Evolutionary conservation across 192 early-diverging fungal species (phyloP).

Genomic region (Coemansia sp.): DNA sequence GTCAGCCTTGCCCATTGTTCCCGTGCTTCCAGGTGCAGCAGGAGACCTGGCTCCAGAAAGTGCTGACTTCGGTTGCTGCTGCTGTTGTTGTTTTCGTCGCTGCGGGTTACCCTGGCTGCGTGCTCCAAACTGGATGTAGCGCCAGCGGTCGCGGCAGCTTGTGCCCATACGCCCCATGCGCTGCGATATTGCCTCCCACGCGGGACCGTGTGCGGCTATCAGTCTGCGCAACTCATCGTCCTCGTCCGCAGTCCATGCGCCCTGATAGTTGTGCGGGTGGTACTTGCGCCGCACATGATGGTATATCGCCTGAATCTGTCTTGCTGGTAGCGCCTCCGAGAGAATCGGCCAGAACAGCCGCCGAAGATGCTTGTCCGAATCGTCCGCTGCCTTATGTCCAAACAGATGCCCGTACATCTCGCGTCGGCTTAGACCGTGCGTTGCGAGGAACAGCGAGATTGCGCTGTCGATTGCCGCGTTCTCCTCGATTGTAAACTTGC

Average conservation of each 20-base stretch:
- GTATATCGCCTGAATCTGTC: constrained; percentile 53
- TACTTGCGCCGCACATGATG: constrained; percentile 48
- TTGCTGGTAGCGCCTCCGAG: constrained; percentile 40
- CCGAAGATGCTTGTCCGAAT: constrained; percentile 31
- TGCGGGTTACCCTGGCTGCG: neutral
- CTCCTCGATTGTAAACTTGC: constrained; percentile 49
- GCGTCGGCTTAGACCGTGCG: constrained; percentile 28
- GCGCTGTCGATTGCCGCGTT: constrained; percentile 35
- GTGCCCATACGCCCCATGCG: constrained; percentile 49
- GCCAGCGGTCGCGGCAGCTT: constrained; percentile 55
- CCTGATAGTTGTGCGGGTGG: constrained; percentile 53
- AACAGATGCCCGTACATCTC: constrained; percentile 46
- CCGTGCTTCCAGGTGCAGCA: neutral
- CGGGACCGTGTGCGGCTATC: constrained; percentile 42
- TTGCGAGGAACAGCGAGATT: constrained; percentile 21
- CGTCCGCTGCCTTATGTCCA: constrained; percentile 17
- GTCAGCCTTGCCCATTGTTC: neutral
- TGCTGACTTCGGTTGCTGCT: neutral
- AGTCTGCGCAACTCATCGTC: constrained; percentile 36
- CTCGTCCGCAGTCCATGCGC: constrained; percentile 43
- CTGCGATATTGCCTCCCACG: constrained; percentile 48
- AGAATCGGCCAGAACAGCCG: constrained; percentile 44
- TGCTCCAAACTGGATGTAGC: constrained; percentile 34
- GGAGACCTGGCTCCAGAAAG: neutral
- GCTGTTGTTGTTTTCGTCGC: neutral